These are phyloP conservation scores for Polyporus arcularius DNA, from an alignment of 768 basidiomycete species.

Conservation along the genomic window DNA sequence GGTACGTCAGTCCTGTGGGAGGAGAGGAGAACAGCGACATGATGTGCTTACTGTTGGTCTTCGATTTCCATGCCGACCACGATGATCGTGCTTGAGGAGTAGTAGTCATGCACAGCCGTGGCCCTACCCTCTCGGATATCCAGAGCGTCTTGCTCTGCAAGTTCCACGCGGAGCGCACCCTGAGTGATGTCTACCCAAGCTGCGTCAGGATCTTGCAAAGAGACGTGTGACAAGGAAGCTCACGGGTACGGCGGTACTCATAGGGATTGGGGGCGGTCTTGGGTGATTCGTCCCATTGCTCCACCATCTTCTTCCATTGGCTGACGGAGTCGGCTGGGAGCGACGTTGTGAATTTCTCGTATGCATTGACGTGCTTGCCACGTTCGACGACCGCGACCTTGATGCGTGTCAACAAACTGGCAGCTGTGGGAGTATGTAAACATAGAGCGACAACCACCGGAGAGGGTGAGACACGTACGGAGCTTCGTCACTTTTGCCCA, in stretches of 20 bases:
- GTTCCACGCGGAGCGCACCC: neutral
- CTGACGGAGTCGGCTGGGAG: neutral
- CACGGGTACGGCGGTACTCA: neutral
- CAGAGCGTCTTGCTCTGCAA: neutral
- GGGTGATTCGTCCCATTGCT: neutral
- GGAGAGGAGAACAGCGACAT: no score
- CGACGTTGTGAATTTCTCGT: neutral
- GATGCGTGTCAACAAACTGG: neutral
- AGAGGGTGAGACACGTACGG: constrained; percentile 16
- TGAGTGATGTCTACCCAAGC: neutral
- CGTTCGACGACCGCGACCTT: neutral
- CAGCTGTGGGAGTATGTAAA: neutral
- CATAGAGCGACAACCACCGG: no score
- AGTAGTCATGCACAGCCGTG: neutral
- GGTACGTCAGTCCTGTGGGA: no score
- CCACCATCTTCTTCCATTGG: neutral
- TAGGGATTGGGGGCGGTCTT: neutral
- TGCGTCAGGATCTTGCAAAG: no score
- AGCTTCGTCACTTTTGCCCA: constrained; percentile 37
- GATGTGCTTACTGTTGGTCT: neutral
- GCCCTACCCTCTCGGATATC: neutral
- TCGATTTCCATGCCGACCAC: neutral
- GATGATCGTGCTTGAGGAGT: neutral
- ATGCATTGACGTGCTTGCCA: neutral
- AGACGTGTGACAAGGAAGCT: no score